A percentile compares a stretch with the other conserved stretches of the same genome.
Evolutionary conservation across 306 rosid species (phyloP).

Genomic region (Mimosa bimucronata): DNA sequence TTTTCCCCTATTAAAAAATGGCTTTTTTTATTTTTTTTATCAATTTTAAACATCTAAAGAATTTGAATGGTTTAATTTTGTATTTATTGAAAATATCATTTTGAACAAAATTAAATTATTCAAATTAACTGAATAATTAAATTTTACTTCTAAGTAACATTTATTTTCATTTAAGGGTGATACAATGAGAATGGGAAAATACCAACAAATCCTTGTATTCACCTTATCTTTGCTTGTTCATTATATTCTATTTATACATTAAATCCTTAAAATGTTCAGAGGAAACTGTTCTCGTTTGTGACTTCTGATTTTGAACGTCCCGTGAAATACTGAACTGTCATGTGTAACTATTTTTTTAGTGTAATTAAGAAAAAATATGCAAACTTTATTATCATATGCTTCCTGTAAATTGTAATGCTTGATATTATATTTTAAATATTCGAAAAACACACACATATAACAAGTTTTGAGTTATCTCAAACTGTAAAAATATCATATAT

Average conservation of each 20-base stretch:
- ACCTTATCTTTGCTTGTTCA: background rate
- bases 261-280: background rate
- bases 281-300: no score
- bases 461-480: background rate
- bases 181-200: background rate
- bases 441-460: background rate
- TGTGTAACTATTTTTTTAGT: no score
- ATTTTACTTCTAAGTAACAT: background rate
- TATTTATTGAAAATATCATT: no score
- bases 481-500: background rate
- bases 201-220: background rate
- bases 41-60: no score
- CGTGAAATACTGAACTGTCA: no score
- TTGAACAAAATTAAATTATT: no score
- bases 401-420: no score
- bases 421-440: no score
- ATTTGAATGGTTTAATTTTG: no score
- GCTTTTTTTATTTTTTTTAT: no score
- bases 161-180: background rate
- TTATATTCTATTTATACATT: no score
- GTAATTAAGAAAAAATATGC: background rate
- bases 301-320: background rate
- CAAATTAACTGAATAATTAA: no score
- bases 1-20: background rate
- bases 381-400: background rate